phyloP scores from a whole-genome alignment of 2,329 filamentous ascomycete species.

The Fusarium pseudoanthophilum region DNA sequence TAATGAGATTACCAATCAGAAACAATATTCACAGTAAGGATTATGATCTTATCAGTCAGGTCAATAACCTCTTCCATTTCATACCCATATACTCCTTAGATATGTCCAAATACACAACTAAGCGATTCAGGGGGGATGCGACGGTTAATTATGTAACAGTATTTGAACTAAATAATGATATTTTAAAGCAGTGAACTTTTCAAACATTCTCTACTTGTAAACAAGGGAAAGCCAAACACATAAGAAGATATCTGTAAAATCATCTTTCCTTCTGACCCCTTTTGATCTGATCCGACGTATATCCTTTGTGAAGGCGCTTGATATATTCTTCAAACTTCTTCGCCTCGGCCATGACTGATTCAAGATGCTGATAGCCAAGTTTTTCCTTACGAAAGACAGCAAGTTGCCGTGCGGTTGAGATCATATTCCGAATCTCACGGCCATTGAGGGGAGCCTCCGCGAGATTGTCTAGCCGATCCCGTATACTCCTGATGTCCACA shows the following conservation, averaged over 20 bases:
- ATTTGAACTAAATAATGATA: no score
- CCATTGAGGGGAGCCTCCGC: not conserved
- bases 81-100: no score
- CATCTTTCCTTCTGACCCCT: not conserved
- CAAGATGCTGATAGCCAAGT: not conserved
- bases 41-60: no score
- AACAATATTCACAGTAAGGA: not conserved
- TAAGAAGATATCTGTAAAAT: no score
- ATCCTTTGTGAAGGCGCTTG: not conserved
- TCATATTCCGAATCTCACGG: not conserved
- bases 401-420: not conserved
- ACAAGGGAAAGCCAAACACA: no score
- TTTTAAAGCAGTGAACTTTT: no score
- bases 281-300: not conserved
- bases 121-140: no score
- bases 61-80: no score
- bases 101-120: no score
- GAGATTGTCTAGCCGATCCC: not conserved
- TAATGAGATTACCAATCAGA: not conserved
- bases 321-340: not conserved
- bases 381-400: not conserved
- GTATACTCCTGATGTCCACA: not conserved
- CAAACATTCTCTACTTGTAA: fast-evolving
- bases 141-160: no score
- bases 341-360: fast-evolving